Base-by-base conservation (phyloP, 306 rosid genomes). In the Abrus pulchellus region DNA sequence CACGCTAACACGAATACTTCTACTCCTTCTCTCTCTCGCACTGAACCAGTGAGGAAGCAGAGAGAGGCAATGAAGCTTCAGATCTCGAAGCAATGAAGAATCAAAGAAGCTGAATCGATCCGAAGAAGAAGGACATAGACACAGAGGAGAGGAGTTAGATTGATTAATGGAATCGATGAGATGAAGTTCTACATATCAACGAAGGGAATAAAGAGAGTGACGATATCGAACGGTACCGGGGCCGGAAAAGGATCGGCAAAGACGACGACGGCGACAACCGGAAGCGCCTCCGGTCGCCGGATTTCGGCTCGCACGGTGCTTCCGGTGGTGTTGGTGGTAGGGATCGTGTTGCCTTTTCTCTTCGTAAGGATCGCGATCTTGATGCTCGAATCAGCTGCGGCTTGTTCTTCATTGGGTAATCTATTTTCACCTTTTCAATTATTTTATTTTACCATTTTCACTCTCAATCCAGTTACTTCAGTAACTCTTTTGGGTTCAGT, bases 121-220 rank as follows among this genome's bases (percentile, higher is more conserved):
- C 7, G 3, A 20, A 36, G 7, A 4, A 63, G 45, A 1, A 55
- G 27, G 1, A 53, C 54, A 27, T 5, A 63, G 0, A 48, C 1
- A 66, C 3, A 40, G 40, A 36, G 40, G 7, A 32, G 36, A 54
- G 75, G 60, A 43, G 28, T 56, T 38, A 40, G 78, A 81, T 85
- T 61, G 62, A 76, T 84, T 68, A 28, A 83, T 74, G 87, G 90
- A 80, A 68, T n/a, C 74, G 61, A 47, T 82, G 83, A 65, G 68
- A 92, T 94, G 98, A 94, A 92, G 92, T 90, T 89, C 66, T 94
- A 90, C 72, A 92, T 92, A 79, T 94, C 97, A 6, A 59, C 97
- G 8, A 89, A 84, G 74, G 97, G 97, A 54, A 89, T 90, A 61
- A 94, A 91, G 87, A 78, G 90, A 67, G 80, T 89, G 11, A 86